These are phyloP conservation scores for Cladobotryum mycophilum DNA, from an alignment of 2,329 filamentous ascomycete species.

Conservation along the genomic window DNA sequence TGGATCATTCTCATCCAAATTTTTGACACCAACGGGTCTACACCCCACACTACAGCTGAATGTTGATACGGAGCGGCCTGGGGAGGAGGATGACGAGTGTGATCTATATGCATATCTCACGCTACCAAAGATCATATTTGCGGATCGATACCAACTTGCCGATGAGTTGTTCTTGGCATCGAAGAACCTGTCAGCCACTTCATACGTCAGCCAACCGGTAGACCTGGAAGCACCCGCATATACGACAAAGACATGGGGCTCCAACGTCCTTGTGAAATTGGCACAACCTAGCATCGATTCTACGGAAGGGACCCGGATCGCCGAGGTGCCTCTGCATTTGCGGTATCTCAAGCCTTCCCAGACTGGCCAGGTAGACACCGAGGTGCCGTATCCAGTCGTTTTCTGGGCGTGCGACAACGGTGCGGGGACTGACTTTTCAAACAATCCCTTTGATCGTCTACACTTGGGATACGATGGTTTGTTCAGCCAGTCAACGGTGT, in stretches of 20 bases:
- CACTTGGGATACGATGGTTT: slow-evolving; percentile 80
- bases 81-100: slow-evolving; percentile 54
- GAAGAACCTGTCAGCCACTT: slow-evolving; percentile 67
- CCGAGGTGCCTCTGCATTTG: slow-evolving; percentile 74
- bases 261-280: slow-evolving; percentile 68
- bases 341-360: slow-evolving; percentile 66
- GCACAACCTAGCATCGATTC: slow-evolving; percentile 40
- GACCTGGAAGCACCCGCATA: slow-evolving; percentile 91
- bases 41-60: slow-evolving; percentile 73
- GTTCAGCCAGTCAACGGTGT: slow-evolving; percentile 70
- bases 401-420: slow-evolving; percentile 83
- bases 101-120: slow-evolving; percentile 74
- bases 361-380: slow-evolving; percentile 46
- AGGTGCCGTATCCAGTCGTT: slow-evolving; percentile 73
- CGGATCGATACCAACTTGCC: slow-evolving; percentile 78
- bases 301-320: slow-evolving; percentile 49
- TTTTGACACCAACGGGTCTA: slow-evolving; percentile 68
- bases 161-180: slow-evolving; percentile 72
- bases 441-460: slow-evolving; percentile 79
- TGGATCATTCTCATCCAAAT: slow-evolving; percentile 54
- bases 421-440: slow-evolving; percentile 59
- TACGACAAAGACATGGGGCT: slow-evolving; percentile 71
- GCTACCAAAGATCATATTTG: slow-evolving; percentile 73
- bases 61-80: slow-evolving; percentile 48
- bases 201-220: slow-evolving; percentile 65